Conservation (phyloP, 257 asterid species). For the Dorcoceras hygrometricum region DNA sequence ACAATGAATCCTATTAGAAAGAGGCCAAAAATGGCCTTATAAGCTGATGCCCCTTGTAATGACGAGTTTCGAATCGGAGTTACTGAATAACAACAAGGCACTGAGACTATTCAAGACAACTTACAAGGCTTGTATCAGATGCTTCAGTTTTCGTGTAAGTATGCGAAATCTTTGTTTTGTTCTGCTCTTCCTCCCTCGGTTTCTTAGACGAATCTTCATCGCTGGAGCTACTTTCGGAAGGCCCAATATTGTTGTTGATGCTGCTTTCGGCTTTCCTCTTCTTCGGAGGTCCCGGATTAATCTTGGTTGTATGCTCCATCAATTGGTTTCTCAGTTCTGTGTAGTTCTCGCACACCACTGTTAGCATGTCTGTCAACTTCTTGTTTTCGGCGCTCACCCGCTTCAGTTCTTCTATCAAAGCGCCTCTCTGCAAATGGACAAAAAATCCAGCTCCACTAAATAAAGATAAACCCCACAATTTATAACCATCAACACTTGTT, state of each 20-base stretch:
- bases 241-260: conserved; percentile 26
- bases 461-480: conserved; percentile 9
- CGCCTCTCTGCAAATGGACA: conserved; percentile 38
- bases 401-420: conserved; percentile 70
- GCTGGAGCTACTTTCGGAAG: conserved; percentile 74
- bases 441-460: too few species aligned
- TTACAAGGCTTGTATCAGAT: conserved; percentile 87
- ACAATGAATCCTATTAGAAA: neutral
- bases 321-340: conserved; percentile 50
- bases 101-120: conserved; percentile 23
- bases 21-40: neutral
- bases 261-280: conserved; percentile 58
- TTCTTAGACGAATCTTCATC: conserved; percentile 80
- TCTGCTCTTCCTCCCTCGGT: conserved; percentile 60
- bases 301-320: conserved; percentile 50
- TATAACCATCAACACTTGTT: neutral
- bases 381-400: conserved; percentile 75
- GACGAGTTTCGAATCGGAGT: neutral
- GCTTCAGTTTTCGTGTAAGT: conserved; percentile 58
- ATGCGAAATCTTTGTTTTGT: conserved; percentile 59
- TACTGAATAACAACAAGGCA: neutral
- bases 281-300: conserved; percentile 32
- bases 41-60: neutral
- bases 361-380: conserved; percentile 64
- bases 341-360: conserved; percentile 76